Conservation (phyloP, 768 basidiomycete genomes). For the Paxillus rubicundulus region DNA sequence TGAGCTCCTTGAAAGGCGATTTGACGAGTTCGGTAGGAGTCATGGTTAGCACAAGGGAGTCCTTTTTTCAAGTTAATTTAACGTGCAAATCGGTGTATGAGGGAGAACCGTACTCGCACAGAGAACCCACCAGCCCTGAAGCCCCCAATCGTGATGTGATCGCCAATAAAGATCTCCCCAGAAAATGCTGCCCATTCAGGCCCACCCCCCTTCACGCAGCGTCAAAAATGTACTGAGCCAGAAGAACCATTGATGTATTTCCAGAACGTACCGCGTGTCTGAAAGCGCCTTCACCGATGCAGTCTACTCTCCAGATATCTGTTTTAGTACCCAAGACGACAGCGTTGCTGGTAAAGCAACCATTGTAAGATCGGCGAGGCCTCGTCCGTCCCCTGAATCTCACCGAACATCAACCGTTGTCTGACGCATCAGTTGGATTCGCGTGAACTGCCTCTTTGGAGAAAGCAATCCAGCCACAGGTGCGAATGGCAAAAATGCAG, state of each 20-base stretch:
- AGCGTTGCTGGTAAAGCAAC: slow-evolving; percentile 39
- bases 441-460: slow-evolving; percentile 40
- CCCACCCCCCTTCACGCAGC: slow-evolving; percentile 51
- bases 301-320: slow-evolving; percentile 68
- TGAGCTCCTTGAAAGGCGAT: slow-evolving; percentile 56
- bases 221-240: slow-evolving; percentile 3
- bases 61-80: slow-evolving; percentile 38
- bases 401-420: slow-evolving; percentile 62
- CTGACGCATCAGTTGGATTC: slow-evolving; percentile 64
- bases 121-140: slow-evolving; percentile 65
- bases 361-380: background rate
- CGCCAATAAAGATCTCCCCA: slow-evolving; percentile 57
- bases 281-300: slow-evolving; percentile 64
- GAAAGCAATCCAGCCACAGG: slow-evolving; percentile 40
- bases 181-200: slow-evolving; percentile 58
- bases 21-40: slow-evolving; percentile 54
- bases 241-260: background rate
- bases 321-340: slow-evolving; percentile 53
- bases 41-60: slow-evolving; percentile 62
- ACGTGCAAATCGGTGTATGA: slow-evolving; percentile 1
- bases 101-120: slow-evolving; percentile 48
- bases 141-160: slow-evolving; percentile 50
- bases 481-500: slow-evolving; percentile 56
- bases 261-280: slow-evolving; percentile 46
- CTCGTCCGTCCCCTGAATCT: slow-evolving; percentile 3